A percentile compares a stretch with the other conserved stretches of the same genome.
These are phyloP conservation scores for Leishmania gerbilli DNA, from an alignment of 208 protist species.

Conservation along the genomic window DNA sequence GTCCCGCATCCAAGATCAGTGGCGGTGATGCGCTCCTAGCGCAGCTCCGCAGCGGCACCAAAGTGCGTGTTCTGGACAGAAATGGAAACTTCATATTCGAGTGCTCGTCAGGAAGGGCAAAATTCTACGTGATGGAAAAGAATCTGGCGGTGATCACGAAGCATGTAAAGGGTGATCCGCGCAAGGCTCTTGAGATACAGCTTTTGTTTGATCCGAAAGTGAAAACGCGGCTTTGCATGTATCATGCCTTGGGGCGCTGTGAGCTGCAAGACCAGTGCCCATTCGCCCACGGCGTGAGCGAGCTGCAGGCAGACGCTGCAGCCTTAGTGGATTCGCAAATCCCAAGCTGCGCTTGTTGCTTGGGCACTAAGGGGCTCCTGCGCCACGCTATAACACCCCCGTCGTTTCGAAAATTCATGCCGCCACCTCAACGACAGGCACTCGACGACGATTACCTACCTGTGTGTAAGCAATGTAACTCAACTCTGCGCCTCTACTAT, in stretches of 20 bases:
- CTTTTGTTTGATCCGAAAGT: conserved; percentile 49
- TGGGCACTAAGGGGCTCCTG: conserved; percentile 33
- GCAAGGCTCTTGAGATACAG: conserved; percentile 43
- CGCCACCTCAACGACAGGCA: conserved; percentile 13
- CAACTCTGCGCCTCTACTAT: conserved; percentile 26
- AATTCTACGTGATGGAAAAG: conserved; percentile 56
- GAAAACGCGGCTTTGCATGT: conserved; percentile 50
- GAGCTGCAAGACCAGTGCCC: conserved; percentile 43
- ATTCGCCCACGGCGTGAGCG: conserved; percentile 53
- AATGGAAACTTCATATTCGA: conserved; percentile 46
- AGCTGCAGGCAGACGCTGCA: conserved; percentile 36
- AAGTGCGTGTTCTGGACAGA: conserved; percentile 41
- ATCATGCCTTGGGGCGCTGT: conserved; percentile 33
- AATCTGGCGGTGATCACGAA: conserved; percentile 38
- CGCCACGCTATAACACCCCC: conserved; percentile 46
- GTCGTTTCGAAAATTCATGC: conserved; percentile 45
- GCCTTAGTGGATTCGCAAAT: conserved; percentile 19
- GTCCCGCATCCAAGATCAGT: background rate
- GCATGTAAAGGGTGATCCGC: conserved; percentile 13
- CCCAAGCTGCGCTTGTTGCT: conserved; percentile 42
- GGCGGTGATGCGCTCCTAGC: background rate
- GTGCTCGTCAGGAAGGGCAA: conserved; percentile 32
- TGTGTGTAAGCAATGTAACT: conserved; percentile 43
- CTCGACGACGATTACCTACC: conserved; percentile 36
- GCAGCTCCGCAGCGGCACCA: conserved; percentile 8